These are phyloP conservation scores for Saturnispora mendoncae DNA, from an alignment of 805 yeast genomes.

Conservation along the genomic window DNA sequence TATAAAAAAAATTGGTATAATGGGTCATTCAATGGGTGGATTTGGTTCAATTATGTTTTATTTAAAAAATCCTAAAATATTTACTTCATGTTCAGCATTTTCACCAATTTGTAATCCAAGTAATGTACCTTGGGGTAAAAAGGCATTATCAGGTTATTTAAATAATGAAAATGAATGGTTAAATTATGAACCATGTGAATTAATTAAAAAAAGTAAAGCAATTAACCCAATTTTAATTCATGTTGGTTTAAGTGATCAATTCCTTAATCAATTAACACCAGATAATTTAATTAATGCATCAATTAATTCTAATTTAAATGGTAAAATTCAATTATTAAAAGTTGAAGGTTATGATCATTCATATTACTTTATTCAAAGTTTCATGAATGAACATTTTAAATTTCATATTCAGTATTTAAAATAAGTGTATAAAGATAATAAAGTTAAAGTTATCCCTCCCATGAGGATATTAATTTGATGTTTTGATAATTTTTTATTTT, in stretches of 20 bases:
- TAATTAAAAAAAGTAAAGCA: conserved; percentile 43
- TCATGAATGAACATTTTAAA: conserved; percentile 73
- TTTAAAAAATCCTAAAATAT: conserved; percentile 60
- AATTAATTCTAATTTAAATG: conserved; percentile 48
- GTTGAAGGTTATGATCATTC: conserved; percentile 89
- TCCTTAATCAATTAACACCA: conserved; percentile 60
- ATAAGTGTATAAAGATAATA: not conserved
- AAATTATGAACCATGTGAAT: conserved; percentile 75
- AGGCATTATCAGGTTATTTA: conserved; percentile 72
- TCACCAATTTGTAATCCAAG: conserved; percentile 83
- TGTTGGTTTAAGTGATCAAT: conserved; percentile 73
- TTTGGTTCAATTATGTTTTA: conserved; percentile 74
- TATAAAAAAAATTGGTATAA: conserved; percentile 49
- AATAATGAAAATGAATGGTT: conserved; percentile 52
- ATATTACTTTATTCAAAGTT: conserved; percentile 74
- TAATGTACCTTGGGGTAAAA: conserved; percentile 78
- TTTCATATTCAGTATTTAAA: conserved; percentile 62
- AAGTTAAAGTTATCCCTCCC: not conserved
- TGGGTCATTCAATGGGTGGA: conserved; percentile 99
- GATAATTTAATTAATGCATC: conserved; percentile 59
- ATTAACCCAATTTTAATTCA: conserved; percentile 66
- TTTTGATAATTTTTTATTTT: not conserved
- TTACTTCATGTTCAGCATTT: conserved; percentile 79
- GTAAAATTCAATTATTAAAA: conserved; percentile 46
- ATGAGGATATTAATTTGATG: not conserved